These are phyloP conservation scores for Hypholoma fasciculare DNA, from an alignment of 768 basidiomycete genomes.

Conservation along the genomic window DNA sequence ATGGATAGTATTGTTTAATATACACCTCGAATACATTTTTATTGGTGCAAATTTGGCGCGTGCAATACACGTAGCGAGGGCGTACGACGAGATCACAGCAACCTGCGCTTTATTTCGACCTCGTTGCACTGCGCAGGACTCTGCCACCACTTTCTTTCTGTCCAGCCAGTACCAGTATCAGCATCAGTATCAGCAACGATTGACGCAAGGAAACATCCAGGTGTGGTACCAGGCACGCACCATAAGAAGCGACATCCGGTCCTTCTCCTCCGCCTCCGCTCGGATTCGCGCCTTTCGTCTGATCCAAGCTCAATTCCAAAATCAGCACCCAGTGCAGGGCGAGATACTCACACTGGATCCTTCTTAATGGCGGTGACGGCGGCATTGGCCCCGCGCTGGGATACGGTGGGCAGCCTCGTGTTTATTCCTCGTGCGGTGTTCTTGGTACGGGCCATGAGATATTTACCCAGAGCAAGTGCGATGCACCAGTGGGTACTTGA, in stretches of 20 bases:
- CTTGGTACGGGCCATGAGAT: too few relatives aligned
- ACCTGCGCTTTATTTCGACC: background rate
- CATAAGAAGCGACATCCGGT: background rate
- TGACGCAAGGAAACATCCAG: background rate
- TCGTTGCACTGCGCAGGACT: background rate
- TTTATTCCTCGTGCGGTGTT: too few relatives aligned
- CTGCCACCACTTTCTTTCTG: background rate
- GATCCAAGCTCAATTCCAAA: too few relatives aligned
- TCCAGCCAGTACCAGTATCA: background rate
- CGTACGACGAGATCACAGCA: too few relatives aligned
- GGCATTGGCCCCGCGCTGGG: too few relatives aligned
- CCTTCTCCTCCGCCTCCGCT: conserved; percentile 3
- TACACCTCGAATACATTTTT: background rate
- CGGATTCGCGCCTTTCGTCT: conserved; percentile 1
- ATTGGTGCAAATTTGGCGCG: too few relatives aligned
- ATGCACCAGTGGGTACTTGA: too few relatives aligned
- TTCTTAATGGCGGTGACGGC: background rate
- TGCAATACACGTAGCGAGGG: too few relatives aligned
- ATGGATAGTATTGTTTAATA: background rate
- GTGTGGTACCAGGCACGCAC: background rate
- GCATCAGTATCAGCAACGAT: background rate
- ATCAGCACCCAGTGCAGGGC: too few relatives aligned
- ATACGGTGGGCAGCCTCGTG: too few relatives aligned
- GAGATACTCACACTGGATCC: background rate
- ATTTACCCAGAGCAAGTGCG: too few relatives aligned